Evolutionary conservation across 2,329 filamentous ascomycete genomes (phyloP), one percentile per base, ranked within the genome.

Genomic region (Neocucurbitaria cava): DNA sequence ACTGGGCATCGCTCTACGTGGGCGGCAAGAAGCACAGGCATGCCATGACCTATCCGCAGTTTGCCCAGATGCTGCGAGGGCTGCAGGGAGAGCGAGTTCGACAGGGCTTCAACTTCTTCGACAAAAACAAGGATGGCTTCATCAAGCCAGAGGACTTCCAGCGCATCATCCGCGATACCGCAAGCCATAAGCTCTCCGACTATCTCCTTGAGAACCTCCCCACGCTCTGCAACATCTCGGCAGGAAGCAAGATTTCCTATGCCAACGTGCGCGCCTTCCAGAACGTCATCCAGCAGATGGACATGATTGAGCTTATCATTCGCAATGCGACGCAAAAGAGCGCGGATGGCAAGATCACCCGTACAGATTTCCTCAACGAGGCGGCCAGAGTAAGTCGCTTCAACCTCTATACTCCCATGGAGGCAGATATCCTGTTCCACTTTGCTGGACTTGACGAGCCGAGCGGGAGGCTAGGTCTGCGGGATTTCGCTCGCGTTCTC

Each of bases 261-360:
- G 92, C 95, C 75, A 97, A 96, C 73, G 95, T 99, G 28, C 88
- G 95, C 64, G 95, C 95, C 33, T 99, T 99, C 81, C 93, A 96
- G 81, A 99, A 99, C 76, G 89, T 99, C 78, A 94, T 99, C 68
- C 89, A 90, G 70, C 93, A 98, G 79, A 97, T 99, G 91, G 95
- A 99, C 71, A 85, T 98, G 69, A 91, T 98, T 45, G 95, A 99
- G 81, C 82, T 96, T 64, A 92, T 99, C 72, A 86, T 99, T 62
- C 88, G 92, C 64, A 92, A 92, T 71, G 95, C 95, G 33, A 90
- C 92, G 61, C 80, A 82, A 66, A 92, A 93, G 80, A 96, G 91
- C 75, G 66, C 80, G 10, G 95, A 99, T 75, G 92, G 92, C 72
- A 96, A 92, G 80, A 98, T 99, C 73, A 97, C 94, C 4, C 87